Base-by-base conservation (phyloP, 192 early-diverging fungal species). In the Podochytrium sp. region DNA sequence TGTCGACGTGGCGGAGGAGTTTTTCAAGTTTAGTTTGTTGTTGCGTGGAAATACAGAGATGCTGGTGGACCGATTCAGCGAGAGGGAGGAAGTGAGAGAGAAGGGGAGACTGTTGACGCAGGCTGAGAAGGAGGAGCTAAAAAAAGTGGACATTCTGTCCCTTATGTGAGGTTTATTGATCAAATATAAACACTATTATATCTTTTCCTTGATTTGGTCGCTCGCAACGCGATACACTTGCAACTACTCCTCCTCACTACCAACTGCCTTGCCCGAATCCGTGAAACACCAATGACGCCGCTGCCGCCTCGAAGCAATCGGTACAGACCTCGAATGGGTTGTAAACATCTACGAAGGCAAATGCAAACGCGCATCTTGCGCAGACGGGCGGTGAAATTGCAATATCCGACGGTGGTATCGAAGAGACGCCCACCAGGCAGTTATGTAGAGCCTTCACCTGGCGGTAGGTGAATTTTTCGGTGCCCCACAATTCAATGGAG, bases 1-100 rank as follows among this genome's bases (percentile, higher is more conserved):
- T 7, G 78, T 86, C 1, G 80, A 86, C 82, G 85, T 86, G 0
- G 81, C 81, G 0, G 83, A 84, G 47, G 85, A 84, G 43, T 73
- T 86, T 30, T 80, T 81, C 78, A 77, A 81, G 59, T 76, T 86
- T 42, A 82, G 73, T 0, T 32, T 84, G 12, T 34, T 86, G 4
- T 58, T 80, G 53, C 35, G 85, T 58, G 76, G 67, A 0, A 66
- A 86, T 37, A 67, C 49, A 14, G 84, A 78, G 39, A 78, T 81
- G 27, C 66, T 83, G 2, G 82, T 84, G 0, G 84, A 83, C 47
- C 59, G 85, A 52, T 76, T 75, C 59, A 78, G 76, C n/a, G 83
- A 85, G 65, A 42, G 85, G 61, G 73, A 85, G 55, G 83, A 85
- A 51, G 78, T 73, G 38, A 41, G 58, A 53, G 71, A 69, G 37